Base-by-base conservation (phyloP, 2,329 filamentous ascomycete species). In the Alternaria sp. region DNA sequence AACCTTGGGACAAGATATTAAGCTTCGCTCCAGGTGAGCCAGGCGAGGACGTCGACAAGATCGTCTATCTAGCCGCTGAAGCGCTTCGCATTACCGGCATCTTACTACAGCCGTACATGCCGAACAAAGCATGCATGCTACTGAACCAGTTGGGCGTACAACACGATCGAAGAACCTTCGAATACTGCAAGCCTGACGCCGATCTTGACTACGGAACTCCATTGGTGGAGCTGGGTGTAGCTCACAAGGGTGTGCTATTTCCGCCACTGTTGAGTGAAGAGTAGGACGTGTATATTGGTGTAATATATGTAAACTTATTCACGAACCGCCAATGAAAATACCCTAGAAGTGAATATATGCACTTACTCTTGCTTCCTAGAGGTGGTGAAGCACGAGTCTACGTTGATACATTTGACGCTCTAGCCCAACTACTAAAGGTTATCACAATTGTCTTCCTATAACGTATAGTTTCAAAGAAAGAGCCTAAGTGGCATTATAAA, bases 31-130 rank as follows among this genome's bases (percentile, higher is more conserved):
- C 69, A 36, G 56, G 72, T 60, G 63, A 70, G 59, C 63, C 71
- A 65, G 69, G 74, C 26, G 70, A 72, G 42, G 72, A 75, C 63
- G 69, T 72, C 54, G 42, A 76, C 54, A 71, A 62, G 42, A 83
- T 85, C 36, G 82, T 99, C 28, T 97, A 86, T 75, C 83, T 90
- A 41, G 82, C 84, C 41, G 85, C 88, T 8, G 95, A 99, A 78
- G 85, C 90, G 4, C 75, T 97, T 45, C 89, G 95, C 36, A 86
- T 97, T 24, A 82, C 84, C 0, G 92, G 89, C 13, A 97, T 99
- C 67, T 81, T 98, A 45, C 80, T 99, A 42, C 93, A 97, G 76
- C 93, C 95, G 1, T 91, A 93, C 72, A 96, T 99, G 85, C 95
- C 95, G 0, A 82, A 80, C 39, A 96, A 96, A 77, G 85, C 92